phyloP scores from a whole-genome alignment of 2,329 filamentous ascomycete genomes.

The Xylariaceae sp. region DNA sequence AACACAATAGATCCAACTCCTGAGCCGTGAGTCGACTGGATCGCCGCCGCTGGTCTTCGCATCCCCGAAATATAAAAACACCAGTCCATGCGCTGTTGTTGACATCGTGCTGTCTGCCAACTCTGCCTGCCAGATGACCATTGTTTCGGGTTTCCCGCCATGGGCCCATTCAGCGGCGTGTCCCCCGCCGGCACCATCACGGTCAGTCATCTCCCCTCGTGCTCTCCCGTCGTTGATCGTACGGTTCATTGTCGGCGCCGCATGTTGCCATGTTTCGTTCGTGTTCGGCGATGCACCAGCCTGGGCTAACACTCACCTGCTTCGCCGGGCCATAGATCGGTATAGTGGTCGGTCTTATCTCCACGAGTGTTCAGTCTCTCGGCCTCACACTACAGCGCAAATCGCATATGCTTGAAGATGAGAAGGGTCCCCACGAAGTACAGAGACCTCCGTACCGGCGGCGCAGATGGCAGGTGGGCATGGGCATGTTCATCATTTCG shows the following conservation, averaged over 20 bases:
- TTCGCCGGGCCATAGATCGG: conserved; percentile 58
- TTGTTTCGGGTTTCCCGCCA: conserved; percentile 42
- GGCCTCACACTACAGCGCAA: conserved; percentile 95
- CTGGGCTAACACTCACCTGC: conserved; percentile 12
- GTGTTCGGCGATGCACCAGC: not conserved
- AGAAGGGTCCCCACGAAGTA: conserved; percentile 73
- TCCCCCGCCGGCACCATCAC: conserved; percentile 62
- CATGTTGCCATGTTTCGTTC: not conserved
- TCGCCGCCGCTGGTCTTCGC: not conserved
- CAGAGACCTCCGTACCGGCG: conserved; percentile 83
- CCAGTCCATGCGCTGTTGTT: conserved; percentile 24
- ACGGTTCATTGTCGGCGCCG: too few relatives aligned
- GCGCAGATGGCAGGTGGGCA: conserved; percentile 91
- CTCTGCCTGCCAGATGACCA: conserved; percentile 44
- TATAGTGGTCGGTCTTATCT: conserved; percentile 86
- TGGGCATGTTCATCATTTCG: conserved; percentile 93
- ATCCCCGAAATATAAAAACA: not conserved
- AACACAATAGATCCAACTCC: not conserved
- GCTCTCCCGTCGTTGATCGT: not conserved
- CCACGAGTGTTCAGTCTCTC: conserved; percentile 90
- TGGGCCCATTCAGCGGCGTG: conserved; percentile 69
- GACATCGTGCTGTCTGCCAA: conserved; percentile 18
- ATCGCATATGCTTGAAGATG: conserved; percentile 95
- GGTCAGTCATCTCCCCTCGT: conserved; percentile 9
- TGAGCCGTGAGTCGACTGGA: not conserved